Conservation (phyloP, 306 rosid genomes). For the Acacia confusa region DNA sequence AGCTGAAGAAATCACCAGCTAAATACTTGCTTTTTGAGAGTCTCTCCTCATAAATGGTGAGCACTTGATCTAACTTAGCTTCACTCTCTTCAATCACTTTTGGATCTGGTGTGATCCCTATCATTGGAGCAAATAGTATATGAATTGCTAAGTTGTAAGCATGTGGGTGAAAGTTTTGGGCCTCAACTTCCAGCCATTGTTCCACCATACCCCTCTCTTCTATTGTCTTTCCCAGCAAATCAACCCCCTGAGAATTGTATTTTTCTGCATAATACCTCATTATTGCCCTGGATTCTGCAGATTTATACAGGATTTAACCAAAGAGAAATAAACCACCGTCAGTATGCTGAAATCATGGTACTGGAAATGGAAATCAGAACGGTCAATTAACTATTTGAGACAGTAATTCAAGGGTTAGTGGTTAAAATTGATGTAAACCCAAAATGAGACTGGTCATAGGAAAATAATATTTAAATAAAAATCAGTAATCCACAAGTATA, state of each 20-base stretch:
- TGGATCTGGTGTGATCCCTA: slow-evolving; percentile 30
- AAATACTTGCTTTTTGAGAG: slow-evolving; percentile 53
- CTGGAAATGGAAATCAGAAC: too few species aligned
- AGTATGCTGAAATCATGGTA: too few species aligned
- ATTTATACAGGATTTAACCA: background rate
- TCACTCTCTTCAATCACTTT: slow-evolving; percentile 51
- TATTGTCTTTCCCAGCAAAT: slow-evolving; percentile 44
- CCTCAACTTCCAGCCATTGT: slow-evolving; percentile 66
- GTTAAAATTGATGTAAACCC: too few species aligned
- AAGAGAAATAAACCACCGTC: background rate
- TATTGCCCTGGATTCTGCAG: slow-evolving; percentile 54
- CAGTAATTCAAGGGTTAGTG: too few species aligned
- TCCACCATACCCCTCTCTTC: slow-evolving; percentile 57
- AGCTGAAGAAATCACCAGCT: slow-evolving; percentile 58
- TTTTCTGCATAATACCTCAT: slow-evolving; percentile 55
- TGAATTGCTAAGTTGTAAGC: slow-evolving; percentile 28
- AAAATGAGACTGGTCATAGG: too few species aligned
- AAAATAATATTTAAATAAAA: too few species aligned
- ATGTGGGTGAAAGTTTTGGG: slow-evolving; percentile 32
- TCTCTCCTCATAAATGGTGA: slow-evolving; percentile 58
- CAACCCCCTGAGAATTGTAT: slow-evolving; percentile 44
- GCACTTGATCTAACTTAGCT: slow-evolving; percentile 45
- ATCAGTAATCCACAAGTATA: too few species aligned
- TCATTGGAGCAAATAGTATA: slow-evolving; percentile 3
- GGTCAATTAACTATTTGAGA: too few species aligned